Conservation (phyloP, 1,284 basidiomycete genomes). For the Rhodofomes roseus region DNA sequence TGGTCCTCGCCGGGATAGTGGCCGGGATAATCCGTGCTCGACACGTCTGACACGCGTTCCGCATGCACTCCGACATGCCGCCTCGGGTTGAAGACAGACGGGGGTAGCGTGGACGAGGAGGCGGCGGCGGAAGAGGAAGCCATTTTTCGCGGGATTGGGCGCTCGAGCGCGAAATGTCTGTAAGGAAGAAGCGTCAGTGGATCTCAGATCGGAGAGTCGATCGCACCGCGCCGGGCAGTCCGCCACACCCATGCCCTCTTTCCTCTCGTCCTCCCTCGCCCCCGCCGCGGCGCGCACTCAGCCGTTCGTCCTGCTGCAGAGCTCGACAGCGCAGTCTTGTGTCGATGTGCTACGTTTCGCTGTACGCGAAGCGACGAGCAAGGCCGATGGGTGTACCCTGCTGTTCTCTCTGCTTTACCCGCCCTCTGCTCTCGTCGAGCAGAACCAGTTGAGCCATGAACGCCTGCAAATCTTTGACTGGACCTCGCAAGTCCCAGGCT, state of each 20-base stretch:
- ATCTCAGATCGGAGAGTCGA: conserved; percentile 1
- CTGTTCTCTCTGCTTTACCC: conserved; percentile 61
- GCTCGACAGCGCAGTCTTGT: conserved; percentile 59
- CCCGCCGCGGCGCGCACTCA: conserved; percentile 37
- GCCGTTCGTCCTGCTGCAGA: conserved; percentile 59
- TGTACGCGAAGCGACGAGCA: conserved; percentile 23
- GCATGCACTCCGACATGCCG: conserved; percentile 57
- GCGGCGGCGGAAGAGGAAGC: conserved; percentile 4
- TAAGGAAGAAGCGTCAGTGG: neutral
- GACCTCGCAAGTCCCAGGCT: conserved; percentile 52
- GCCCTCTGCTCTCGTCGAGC: conserved; percentile 39
- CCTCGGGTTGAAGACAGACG: conserved; percentile 30
- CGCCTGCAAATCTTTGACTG: conserved; percentile 47
- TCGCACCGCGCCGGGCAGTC: neutral
- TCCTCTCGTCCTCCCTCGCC: conserved; percentile 34
- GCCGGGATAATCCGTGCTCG: conserved; percentile 85
- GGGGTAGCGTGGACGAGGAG: conserved; percentile 19
- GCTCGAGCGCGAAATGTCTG: neutral
- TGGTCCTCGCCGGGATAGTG: conserved; percentile 83
- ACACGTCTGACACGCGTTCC: conserved; percentile 79
- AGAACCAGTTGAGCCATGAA: conserved; percentile 17
- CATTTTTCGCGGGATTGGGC: neutral
- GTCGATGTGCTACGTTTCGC: conserved; percentile 51
- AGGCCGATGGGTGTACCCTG: conserved; percentile 32
- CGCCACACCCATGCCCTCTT: conserved; percentile 35